These are phyloP conservation scores for Trichoderma pleuroti DNA, from an alignment of 2,329 filamentous ascomycete species.

Conservation along the genomic window DNA sequence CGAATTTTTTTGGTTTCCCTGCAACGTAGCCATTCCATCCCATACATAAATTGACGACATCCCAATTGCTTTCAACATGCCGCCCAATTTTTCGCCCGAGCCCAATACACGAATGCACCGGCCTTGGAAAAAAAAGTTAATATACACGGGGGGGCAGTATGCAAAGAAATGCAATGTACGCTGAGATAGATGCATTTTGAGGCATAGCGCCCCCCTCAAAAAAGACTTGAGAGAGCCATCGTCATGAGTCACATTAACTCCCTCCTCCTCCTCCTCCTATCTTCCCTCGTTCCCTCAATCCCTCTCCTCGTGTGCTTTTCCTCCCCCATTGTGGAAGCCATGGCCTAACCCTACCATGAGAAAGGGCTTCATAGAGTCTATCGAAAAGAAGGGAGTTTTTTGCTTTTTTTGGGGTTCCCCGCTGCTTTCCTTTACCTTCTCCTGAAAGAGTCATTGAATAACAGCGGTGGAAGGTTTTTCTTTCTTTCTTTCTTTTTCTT, in stretches of 20 bases:
- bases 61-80: background rate
- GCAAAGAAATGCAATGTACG: background rate
- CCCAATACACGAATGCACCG: constrained; percentile 10
- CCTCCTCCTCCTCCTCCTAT: background rate
- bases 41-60: background rate
- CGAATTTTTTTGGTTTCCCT: constrained; percentile 16
- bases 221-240: constrained; percentile 2
- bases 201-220: background rate
- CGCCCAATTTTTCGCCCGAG: constrained; percentile 5
- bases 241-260: constrained; percentile 8
- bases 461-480: constrained; percentile 6
- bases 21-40: constrained; percentile 7
- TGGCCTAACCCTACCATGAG: background rate
- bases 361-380: constrained; percentile 12
- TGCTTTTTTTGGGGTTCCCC: background rate
- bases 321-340: background rate
- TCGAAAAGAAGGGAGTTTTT: constrained; percentile 6
- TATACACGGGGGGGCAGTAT: constrained; percentile 3
- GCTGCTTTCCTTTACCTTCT: background rate
- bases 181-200: background rate
- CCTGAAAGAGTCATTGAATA: constrained; percentile 23
- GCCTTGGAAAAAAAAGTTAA: constrained; percentile 12
- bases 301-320: background rate
- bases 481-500: background rate
- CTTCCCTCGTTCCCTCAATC: background rate